Evolutionary conservation across 371 early-diverging fungal species (phyloP), one percentile per base, ranked within the genome.

Genomic region (Mortierella sp.): DNA sequence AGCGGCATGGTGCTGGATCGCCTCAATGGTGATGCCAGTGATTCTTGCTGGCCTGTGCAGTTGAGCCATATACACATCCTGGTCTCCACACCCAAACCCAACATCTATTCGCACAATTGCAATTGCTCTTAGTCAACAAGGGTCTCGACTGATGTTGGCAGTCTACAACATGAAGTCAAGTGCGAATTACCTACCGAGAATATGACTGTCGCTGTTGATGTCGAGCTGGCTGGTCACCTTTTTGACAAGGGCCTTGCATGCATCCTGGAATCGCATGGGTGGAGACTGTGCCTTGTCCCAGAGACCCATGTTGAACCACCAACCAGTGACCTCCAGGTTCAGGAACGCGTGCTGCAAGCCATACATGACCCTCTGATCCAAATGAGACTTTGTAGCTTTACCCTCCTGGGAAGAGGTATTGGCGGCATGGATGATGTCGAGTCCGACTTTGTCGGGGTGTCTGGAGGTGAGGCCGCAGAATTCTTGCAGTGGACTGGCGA

Each of bases 281-380:
- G 66, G 26, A n/a, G 39, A 67, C 24, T 29, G 40, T 19, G 37
- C 31, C 22, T 70, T 75, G 14, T 83, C 79, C 83, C 83, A 83
- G 1, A 77, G 53, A 3, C 83, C 83, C 83, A 83, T 83, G 34
- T 76, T 83, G 64, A 83, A 79, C 83, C 83, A 83, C 83, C 83
- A 83, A 24, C 83, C 83, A 24, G 83, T 83, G 26, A 83, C 73
- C 31, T 83, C 83, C 16, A 83, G 70, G 40, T 83, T 83, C 44
- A 83, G 39, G 67, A 83, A 83, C 47, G 83, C 83, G 29, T 83
- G 83, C 47, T 79, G 83, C 31, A 83, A 71, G 22, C 83, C 83
- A 64, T 83, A 83, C 76, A 79, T 78, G n/a, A 72, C 71, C 44
- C 63, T 74, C 40, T 83, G 79, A 45, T 83, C 61, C n/a, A 83